A percentile compares a stretch with the other conserved stretches of the same genome.
phyloP scores from a whole-genome alignment of 306 rosid species.

The Pyrus pyrifolia region DNA sequence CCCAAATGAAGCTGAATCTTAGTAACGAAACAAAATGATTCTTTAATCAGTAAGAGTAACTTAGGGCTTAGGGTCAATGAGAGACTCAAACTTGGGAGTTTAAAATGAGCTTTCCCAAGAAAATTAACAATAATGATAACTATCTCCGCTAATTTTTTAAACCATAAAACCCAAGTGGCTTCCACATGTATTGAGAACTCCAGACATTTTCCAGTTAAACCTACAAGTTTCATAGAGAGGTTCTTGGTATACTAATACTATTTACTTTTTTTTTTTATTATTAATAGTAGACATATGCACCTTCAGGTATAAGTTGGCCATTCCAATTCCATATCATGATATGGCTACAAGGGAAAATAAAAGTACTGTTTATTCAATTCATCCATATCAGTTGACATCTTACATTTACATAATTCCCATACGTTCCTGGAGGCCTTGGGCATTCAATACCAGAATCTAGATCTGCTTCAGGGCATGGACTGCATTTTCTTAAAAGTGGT shows the following conservation, averaged over 20 bases:
- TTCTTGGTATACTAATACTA: neutral
- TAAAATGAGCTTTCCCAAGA: neutral
- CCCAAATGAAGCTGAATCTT: neutral
- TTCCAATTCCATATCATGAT: neutral
- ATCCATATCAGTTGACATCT: constrained; percentile 27
- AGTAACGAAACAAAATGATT: neutral
- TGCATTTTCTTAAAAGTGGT: constrained; percentile 87
- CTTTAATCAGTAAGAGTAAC: neutral
- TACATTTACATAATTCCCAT: constrained; percentile 97
- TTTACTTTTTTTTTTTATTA: neutral
- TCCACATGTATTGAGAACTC: neutral
- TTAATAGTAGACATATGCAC: neutral
- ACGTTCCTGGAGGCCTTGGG: constrained; percentile 88
- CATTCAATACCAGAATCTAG: constrained; percentile 72
- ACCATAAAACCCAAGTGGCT: neutral
- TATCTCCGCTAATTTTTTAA: neutral
- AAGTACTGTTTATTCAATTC: neutral
- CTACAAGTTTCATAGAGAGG: neutral
- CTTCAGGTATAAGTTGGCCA: neutral
- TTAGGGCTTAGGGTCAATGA: neutral
- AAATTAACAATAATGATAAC: neutral
- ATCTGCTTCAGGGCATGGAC: constrained; percentile 78
- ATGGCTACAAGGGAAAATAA: neutral
- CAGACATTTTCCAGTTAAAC: neutral
- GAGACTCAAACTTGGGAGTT: neutral